phyloP scores from a whole-genome alignment of 352 stramenopile genomes.

The Phytophthora ramorum region DNA sequence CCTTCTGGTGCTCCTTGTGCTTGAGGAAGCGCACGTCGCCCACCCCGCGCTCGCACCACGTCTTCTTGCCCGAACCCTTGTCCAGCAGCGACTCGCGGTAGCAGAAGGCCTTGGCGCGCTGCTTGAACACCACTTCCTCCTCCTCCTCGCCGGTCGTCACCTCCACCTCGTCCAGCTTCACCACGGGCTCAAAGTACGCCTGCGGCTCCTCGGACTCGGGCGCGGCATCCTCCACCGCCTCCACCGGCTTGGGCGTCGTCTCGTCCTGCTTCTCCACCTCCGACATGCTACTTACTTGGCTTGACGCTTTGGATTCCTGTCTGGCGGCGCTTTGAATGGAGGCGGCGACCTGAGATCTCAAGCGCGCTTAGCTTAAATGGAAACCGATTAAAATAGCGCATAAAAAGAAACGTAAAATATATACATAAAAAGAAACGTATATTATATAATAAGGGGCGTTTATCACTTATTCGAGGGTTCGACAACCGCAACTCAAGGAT shows the following conservation, averaged over 20 bases:
- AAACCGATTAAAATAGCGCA: background rate
- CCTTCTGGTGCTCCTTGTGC: conserved; percentile 95
- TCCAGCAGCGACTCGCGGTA: conserved; percentile 98
- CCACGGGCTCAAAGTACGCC: conserved; percentile 90
- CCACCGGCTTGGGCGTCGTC: conserved; percentile 67
- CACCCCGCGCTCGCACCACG: conserved; percentile 97
- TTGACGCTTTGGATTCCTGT: background rate
- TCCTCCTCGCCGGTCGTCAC: conserved; percentile 98
- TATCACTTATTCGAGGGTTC: too few relatives aligned
- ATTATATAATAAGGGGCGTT: too few relatives aligned
- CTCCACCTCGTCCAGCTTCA: conserved; percentile 94
- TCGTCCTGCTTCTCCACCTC: conserved; percentile 79
- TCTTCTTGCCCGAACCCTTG: conserved; percentile 98
- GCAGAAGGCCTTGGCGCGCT: conserved; percentile 97
- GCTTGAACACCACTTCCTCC: conserved; percentile 95
- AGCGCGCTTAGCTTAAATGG: conserved; percentile 25
- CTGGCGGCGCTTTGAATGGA: conserved; percentile 30
- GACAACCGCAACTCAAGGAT: too few relatives aligned
- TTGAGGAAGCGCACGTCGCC: conserved; percentile 97
- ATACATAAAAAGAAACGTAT: too few relatives aligned
- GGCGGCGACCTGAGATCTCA: conserved; percentile 13
- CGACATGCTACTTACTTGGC: conserved; percentile 40
- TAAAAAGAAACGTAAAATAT: too few relatives aligned
- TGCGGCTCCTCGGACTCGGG: conserved; percentile 84
- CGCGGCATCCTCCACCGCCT: conserved; percentile 53